These are phyloP conservation scores for Tolypocladium pustulatum DNA, from an alignment of 2,329 filamentous ascomycete genomes.

Conservation along the genomic window DNA sequence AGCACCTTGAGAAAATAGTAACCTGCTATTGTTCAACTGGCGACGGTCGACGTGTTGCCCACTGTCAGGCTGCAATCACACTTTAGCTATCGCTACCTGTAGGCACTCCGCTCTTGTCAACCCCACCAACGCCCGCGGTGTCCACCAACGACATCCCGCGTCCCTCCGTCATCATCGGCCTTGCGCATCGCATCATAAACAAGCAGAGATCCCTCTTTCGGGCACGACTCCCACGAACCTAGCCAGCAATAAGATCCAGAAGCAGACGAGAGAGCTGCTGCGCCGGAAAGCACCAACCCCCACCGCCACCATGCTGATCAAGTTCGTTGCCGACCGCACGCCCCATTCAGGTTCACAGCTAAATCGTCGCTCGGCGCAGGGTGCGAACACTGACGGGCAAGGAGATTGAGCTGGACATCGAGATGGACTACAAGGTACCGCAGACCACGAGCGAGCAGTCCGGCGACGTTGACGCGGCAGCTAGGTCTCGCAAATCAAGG, in stretches of 20 bases:
- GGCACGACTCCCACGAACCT: neutral
- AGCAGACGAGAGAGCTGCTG: neutral
- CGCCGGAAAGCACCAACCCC: neutral
- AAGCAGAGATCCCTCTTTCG: neutral
- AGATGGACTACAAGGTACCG: conserved; percentile 78
- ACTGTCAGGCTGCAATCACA: neutral
- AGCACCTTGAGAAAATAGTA: neutral
- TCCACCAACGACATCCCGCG: neutral
- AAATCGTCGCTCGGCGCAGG: conserved; percentile 35
- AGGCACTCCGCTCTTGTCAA: neutral
- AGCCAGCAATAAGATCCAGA: neutral
- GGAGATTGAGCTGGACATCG: conserved; percentile 97
- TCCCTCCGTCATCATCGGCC: neutral
- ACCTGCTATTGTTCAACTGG: neutral
- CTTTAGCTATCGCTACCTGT: neutral
- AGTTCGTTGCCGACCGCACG: conserved; percentile 23
- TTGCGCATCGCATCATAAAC: neutral
- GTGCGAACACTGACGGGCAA: conserved; percentile 96
- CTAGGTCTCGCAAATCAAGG: conserved; percentile 92
- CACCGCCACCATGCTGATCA: conserved; percentile 34
- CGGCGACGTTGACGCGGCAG: neutral
- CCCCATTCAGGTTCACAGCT: neutral
- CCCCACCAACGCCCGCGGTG: neutral
- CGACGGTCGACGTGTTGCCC: neutral
- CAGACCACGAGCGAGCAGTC: neutral